These are phyloP conservation scores for Zasmidium cellare DNA, from an alignment of 2,329 filamentous ascomycete genomes.

Conservation along the genomic window DNA sequence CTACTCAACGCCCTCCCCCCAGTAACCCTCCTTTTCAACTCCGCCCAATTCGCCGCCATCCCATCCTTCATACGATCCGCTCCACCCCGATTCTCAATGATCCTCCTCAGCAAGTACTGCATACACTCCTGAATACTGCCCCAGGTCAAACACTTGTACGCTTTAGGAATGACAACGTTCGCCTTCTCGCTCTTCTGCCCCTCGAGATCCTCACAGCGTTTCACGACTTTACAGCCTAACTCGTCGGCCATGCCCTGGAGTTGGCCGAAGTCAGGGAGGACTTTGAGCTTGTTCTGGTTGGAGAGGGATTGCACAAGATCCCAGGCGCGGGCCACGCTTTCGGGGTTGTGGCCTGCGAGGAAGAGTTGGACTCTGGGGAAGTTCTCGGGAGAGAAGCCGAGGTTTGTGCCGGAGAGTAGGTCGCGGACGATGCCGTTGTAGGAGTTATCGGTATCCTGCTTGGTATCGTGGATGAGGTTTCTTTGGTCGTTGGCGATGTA, in stretches of 20 bases:
- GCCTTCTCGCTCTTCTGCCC: background rate
- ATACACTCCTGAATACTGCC: conserved; percentile 32
- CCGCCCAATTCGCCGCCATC: conserved; percentile 3
- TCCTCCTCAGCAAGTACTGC: conserved; percentile 29
- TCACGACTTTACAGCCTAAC: conserved; percentile 25
- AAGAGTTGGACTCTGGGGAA: conserved; percentile 28
- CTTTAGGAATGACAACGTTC: conserved; percentile 18
- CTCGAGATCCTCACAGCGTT: conserved; percentile 18
- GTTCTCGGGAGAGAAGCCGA: conserved; percentile 21
- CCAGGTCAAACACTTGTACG: conserved; percentile 33
- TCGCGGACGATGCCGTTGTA: conserved; percentile 29
- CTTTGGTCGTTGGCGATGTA: conserved; percentile 51
- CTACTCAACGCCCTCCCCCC: background rate
- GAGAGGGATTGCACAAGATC: conserved; percentile 19
- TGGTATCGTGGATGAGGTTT: conserved; percentile 29
- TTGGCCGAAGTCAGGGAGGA: conserved; percentile 28
- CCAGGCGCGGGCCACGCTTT: conserved; percentile 21
- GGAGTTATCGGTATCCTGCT: conserved; percentile 28
- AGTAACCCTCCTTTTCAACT: conserved; percentile 2
- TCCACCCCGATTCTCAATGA: conserved; percentile 30
- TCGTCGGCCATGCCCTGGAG: conserved; percentile 34
- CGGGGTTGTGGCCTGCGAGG: conserved; percentile 34
- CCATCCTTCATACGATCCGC: conserved; percentile 21
- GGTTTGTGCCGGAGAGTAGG: conserved; percentile 24
- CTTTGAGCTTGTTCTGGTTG: conserved; percentile 15